Evolutionary conservation across 2,329 filamentous ascomycete genomes (phyloP).

Genomic region (Colletotrichum euphorbiae): DNA sequence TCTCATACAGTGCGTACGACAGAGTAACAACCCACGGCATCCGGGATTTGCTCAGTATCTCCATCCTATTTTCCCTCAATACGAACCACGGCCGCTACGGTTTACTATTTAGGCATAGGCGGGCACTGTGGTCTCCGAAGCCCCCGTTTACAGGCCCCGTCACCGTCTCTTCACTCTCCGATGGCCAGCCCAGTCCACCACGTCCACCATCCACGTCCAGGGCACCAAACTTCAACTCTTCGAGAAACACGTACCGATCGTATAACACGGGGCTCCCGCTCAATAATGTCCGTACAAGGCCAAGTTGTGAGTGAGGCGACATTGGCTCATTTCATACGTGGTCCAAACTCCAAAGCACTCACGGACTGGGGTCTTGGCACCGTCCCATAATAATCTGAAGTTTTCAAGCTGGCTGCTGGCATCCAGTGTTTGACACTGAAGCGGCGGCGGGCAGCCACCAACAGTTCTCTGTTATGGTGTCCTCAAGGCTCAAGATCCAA

Average conservation of each 20-base stretch:
- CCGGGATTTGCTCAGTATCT: background rate
- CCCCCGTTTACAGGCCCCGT: background rate
- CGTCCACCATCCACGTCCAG: slow-evolving; percentile 16
- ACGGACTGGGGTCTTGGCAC: slow-evolving; percentile 29
- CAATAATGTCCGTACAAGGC: slow-evolving; percentile 15
- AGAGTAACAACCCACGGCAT: background rate
- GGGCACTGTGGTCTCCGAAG: background rate
- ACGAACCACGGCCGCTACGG: background rate
- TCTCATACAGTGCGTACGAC: background rate
- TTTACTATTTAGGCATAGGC: background rate
- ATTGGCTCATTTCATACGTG: slow-evolving; percentile 36
- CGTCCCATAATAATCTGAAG: slow-evolving; percentile 25
- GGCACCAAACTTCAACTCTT: slow-evolving; percentile 6
- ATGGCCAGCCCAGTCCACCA: slow-evolving; percentile 31
- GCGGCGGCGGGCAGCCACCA: background rate
- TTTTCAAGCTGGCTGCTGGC: slow-evolving; percentile 16
- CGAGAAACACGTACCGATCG: slow-evolving; percentile 1
- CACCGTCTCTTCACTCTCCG: background rate
- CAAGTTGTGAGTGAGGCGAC: slow-evolving; percentile 20
- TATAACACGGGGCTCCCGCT: slow-evolving; percentile 21
- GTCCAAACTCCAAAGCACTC: slow-evolving; percentile 1
- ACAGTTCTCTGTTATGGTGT: background rate
- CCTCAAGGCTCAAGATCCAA: background rate
- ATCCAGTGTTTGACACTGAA: slow-evolving; percentile 26
- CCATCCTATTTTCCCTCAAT: slow-evolving; percentile 1